phyloP scores from a whole-genome alignment of 805 yeast genomes.

The Starmerella apicola region DNA sequence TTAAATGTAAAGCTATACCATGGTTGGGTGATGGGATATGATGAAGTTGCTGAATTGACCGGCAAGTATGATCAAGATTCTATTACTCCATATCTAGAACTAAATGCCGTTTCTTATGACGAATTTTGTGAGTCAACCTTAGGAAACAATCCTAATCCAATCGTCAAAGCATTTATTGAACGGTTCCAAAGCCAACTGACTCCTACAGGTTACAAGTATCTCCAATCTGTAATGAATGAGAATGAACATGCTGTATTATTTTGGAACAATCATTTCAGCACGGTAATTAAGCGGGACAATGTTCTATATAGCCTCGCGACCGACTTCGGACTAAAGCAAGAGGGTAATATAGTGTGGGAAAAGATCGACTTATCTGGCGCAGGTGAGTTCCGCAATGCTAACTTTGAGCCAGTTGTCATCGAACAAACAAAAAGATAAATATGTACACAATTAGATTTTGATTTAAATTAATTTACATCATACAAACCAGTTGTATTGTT shows the following conservation, averaged over 20 bases:
- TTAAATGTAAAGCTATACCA: conserved; percentile 57
- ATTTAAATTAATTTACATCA: too few relatives aligned
- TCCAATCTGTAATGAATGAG: conserved; percentile 35
- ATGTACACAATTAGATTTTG: too few relatives aligned
- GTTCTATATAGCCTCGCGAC: conserved; percentile 57
- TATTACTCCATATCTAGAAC: too few relatives aligned
- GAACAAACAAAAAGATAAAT: background rate
- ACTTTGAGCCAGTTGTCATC: conserved; percentile 35
- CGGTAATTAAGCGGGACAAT: conserved; percentile 37
- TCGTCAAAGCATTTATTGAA: conserved; percentile 38
- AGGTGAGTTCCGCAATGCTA: conserved; percentile 60
- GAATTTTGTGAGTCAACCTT: conserved; percentile 53
- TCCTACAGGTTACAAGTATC: conserved; percentile 41
- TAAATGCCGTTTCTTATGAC: conserved; percentile 27
- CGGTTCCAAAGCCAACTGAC: conserved; percentile 69
- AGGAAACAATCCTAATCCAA: conserved; percentile 37
- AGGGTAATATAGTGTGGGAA: conserved; percentile 66
- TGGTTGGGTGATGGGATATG: conserved; percentile 51
- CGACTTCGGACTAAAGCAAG: conserved; percentile 48
- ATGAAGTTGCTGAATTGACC: conserved; percentile 30
- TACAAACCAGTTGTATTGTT: too few relatives aligned
- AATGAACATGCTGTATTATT: conserved; percentile 61
- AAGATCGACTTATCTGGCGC: conserved; percentile 58
- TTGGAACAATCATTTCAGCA: conserved; percentile 80
- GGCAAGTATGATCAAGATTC: conserved; percentile 19